Base-by-base conservation (phyloP, 2,329 filamentous ascomycete genomes). In the Cryphonectria radicalis region DNA sequence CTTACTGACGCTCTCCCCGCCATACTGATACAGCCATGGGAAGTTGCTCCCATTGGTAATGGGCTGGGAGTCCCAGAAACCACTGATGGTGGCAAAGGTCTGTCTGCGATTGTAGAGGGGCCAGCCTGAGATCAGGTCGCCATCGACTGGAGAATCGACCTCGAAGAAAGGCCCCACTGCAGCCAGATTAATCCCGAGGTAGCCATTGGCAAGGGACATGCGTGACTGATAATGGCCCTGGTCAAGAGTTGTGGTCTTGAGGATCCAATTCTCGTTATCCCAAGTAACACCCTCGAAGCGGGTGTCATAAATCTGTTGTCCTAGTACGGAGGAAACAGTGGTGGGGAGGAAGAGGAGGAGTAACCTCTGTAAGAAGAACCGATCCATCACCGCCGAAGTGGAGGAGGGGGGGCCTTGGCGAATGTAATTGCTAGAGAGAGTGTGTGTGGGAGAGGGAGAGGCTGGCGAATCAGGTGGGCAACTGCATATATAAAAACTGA, bases 71-170 rank as follows among this genome's bases (percentile, higher is more conserved):
- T 92, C 87, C 79, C 86, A 92, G 76, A 93, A 93, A 0, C 91
- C 91, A 4, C 88, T 86, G 53, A 93, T 86, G 0, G 90, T 92
- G 0, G 88, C 88, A 76, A 93, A 92, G 0, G 87, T 87, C 77
- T 92, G 89, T 32, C 91, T 84, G 37, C 84, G 81, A 70, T 88
- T 87, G 77, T 88, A 91, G 3, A 93, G 81, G 6, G 91, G 91
- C 91, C 91, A 93, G 5, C 90, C 91, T 72, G 85, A 89, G 74
- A 89, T 87, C n/a, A 72, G 68, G 40, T 75, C 74, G 40, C 76
- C 74, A 35, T 74, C 71, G 1, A 74, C 73, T 0, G 73, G 72
- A 1, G 66, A 57, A 43, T 78, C 77, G 2, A 72, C 28, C 68
- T 78, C 77, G 43, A 78, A 78, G 37, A 78, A 78, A 0, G 77